Conservation (phyloP, 2,329 filamentous ascomycete genomes). For the Tolypocladium paradoxum region DNA sequence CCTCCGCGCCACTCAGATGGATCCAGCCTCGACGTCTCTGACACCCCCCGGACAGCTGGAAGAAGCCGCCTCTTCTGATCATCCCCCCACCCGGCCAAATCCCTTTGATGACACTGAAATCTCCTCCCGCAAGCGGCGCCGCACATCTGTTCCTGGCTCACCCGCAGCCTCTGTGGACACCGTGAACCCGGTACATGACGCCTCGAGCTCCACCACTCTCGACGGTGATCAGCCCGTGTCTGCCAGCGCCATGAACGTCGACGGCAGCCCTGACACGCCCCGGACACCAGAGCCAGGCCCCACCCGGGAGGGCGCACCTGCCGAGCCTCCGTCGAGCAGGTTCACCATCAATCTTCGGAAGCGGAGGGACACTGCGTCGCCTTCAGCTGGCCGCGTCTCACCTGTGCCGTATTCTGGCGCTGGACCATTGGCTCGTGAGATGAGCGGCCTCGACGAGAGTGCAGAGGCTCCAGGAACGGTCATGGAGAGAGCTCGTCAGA, state of each 20-base stretch:
- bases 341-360: slow-evolving; percentile 52
- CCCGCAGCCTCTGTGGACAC: slow-evolving; percentile 41
- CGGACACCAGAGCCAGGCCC: slow-evolving; percentile 28
- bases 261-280: slow-evolving; percentile 11
- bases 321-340: slow-evolving; percentile 38
- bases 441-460: background rate
- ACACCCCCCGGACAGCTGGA: slow-evolving; percentile 34
- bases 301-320: slow-evolving; percentile 19
- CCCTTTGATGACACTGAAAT: slow-evolving; percentile 50
- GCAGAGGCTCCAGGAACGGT: background rate
- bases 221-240: slow-evolving; percentile 14
- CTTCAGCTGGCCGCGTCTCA: background rate
- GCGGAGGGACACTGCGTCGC: background rate
- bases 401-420: background rate
- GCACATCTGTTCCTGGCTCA: slow-evolving; percentile 46
- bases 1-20: slow-evolving; percentile 39
- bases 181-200: slow-evolving; percentile 19
- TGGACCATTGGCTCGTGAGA: background rate
- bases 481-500: background rate
- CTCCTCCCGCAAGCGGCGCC: slow-evolving; percentile 49
- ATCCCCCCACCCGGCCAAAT: slow-evolving; percentile 51
- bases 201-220: slow-evolving; percentile 20
- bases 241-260: slow-evolving; percentile 27
- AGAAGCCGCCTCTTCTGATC: slow-evolving; percentile 51
- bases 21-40: slow-evolving; percentile 36